Percentiles rank a stretch among this genome's conserved stretches.
Evolutionary conservation across 768 basidiomycete genomes (phyloP).

Genomic region (Postia placenta): DNA sequence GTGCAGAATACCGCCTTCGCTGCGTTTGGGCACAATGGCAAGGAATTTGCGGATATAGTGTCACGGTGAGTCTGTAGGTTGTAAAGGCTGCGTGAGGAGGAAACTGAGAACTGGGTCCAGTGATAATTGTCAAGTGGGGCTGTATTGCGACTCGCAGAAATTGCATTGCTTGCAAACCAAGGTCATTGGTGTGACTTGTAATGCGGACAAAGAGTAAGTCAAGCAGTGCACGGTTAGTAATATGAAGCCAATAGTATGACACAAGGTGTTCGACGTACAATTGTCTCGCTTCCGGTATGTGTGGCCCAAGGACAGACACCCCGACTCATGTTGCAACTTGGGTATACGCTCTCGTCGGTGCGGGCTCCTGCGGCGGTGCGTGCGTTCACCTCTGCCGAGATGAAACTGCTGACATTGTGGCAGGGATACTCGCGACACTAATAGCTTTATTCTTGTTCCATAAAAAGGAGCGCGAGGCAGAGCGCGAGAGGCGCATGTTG

Average conservation of each 20-base stretch:
- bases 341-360: slow-evolving; percentile 66
- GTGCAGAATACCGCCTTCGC: slow-evolving; percentile 80
- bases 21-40: slow-evolving; percentile 47
- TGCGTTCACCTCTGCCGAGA: background rate
- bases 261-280: slow-evolving; percentile 72
- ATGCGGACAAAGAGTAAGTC: slow-evolving; percentile 51
- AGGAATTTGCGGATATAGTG: slow-evolving; percentile 71
- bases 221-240: slow-evolving; percentile 29
- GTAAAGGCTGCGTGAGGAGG: background rate
- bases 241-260: slow-evolving; percentile 1
- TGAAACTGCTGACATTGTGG: background rate
- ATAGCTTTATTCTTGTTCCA: slow-evolving; percentile 66
- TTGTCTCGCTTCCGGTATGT: slow-evolving; percentile 55
- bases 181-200: slow-evolving; percentile 51
- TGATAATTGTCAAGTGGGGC: slow-evolving; percentile 65
- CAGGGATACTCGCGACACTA: slow-evolving; percentile 74
- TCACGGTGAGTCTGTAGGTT: slow-evolving; percentile 54
- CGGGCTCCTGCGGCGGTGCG: slow-evolving; percentile 71
- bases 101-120: slow-evolving; percentile 25
- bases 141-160: slow-evolving; percentile 67
- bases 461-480: slow-evolving; percentile 61
- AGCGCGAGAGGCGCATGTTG: slow-evolving; percentile 78
- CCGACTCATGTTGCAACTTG: slow-evolving; percentile 59
- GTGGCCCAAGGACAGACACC: slow-evolving; percentile 52
- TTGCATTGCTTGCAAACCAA: slow-evolving; percentile 56